Evolutionary conservation across 2,329 filamentous ascomycete genomes (phyloP), one percentile per base, ranked within the genome.

Genomic region (Spiromastix sp.): DNA sequence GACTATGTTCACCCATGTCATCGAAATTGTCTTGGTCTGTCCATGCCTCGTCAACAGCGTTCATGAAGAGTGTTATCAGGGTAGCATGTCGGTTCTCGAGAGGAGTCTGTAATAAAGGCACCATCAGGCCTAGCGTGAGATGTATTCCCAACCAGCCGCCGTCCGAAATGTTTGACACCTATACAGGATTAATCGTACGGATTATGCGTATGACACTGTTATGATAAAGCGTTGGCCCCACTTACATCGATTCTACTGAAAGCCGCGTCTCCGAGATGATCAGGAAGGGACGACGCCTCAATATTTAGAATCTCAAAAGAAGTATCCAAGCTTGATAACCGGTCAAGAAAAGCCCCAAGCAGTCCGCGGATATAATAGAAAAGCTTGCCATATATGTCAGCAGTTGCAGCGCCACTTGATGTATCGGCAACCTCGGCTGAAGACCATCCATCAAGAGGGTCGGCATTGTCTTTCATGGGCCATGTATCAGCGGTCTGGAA

Each of bases 131-230:
- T 1, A 66, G 37, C 1, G 47, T 52, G 1, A 10, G 19, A 2
- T 34, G 5, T 3, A 49, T 42, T 0, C 60, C 61, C 2, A 62
- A 18, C 30, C 55, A 63, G n/a, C 39, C 42, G 0, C 18, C 8
- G 35, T 67, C 62, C 7, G 49, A 43, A n/a, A 66, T 58, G 40
- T 66, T 66, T 2, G 60, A 52, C 1, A 60, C 42, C 60, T 66
- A 16, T 17, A 27, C 21, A 15, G n/a, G n/a, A 25, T 20, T 33
- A 32, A 30, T 16, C 17, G 20, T 21, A 17, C 27, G n/a, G 4
- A 12, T 22, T 20, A 12, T 13, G 4, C 13, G 16, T 11, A 25
- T 10, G 15, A 25, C 11, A 9, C 12, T 15, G 22, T 4, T 12
- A 6, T 35, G 27, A 31, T 18, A 18, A 30, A 21, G 22, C 6